phyloP scores from a whole-genome alignment of 805 yeast species.

The Kuraishia hungarica region DNA sequence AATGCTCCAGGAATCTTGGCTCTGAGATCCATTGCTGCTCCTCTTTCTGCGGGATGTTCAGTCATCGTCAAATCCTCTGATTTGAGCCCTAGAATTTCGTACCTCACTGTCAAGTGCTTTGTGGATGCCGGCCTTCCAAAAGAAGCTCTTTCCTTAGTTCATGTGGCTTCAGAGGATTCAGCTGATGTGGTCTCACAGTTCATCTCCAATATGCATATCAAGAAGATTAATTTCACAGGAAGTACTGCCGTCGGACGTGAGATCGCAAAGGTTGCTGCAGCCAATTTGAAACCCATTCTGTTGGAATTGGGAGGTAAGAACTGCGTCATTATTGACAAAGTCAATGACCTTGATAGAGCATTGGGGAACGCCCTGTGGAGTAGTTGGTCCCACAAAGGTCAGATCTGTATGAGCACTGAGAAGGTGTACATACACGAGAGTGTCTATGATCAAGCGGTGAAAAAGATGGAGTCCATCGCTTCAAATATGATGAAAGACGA shows the following conservation, averaged over 20 bases:
- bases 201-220: conserved; percentile 19
- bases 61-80: conserved; percentile 34
- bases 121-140: conserved; percentile 30
- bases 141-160: conserved; percentile 26
- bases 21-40: conserved; percentile 31
- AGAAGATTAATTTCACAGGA: conserved; percentile 37
- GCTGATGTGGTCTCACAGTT: conserved; percentile 17
- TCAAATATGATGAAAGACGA: conserved; percentile 7
- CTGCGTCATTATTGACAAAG: conserved; percentile 23
- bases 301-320: conserved; percentile 41
- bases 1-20: conserved; percentile 36
- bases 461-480: conserved; percentile 10
- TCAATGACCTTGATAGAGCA: conserved; percentile 24
- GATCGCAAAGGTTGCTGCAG: conserved; percentile 28
- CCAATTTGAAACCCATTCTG: conserved; percentile 28
- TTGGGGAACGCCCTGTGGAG: conserved; percentile 20
- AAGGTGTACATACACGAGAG: conserved; percentile 25
- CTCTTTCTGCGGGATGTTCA: conserved; percentile 41
- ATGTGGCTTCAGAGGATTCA: conserved; percentile 20
- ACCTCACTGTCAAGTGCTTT: conserved; percentile 24
- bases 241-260: conserved; percentile 29
- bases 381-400: conserved; percentile 36
- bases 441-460: conserved; percentile 21
- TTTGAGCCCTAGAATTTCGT: conserved; percentile 24
- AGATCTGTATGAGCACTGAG: conserved; percentile 40